Evolutionary conservation across 306 rosid species (phyloP).

Genomic region (Styphnolobium japonicum): DNA sequence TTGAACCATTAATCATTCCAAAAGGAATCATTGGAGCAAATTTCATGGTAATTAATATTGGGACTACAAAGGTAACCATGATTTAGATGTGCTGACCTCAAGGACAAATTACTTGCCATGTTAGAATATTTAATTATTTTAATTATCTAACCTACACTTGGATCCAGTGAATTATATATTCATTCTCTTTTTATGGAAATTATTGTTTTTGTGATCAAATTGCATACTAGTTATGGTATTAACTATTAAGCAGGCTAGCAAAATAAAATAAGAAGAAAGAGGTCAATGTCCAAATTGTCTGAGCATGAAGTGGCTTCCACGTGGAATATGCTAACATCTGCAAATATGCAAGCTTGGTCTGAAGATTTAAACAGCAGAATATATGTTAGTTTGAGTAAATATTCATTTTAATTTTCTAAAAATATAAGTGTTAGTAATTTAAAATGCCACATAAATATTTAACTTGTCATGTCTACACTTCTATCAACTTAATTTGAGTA

Average conservation of each 20-base stretch:
- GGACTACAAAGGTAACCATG: not conserved
- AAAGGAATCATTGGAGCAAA: not conserved
- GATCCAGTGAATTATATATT: not conserved
- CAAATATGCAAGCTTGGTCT: constrained; percentile 3
- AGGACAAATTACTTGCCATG: not conserved
- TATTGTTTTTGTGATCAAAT: not conserved
- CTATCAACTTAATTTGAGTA: too few species aligned
- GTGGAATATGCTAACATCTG: constrained; percentile 22
- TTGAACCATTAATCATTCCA: not conserved
- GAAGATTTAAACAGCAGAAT: not conserved
- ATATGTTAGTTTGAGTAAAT: too few species aligned
- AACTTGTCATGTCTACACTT: too few species aligned
- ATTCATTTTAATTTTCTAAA: too few species aligned
- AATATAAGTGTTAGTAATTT: too few species aligned
- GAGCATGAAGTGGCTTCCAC: constrained; percentile 26
- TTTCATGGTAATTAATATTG: not conserved
- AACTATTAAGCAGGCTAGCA: not conserved
- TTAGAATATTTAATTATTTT: not conserved
- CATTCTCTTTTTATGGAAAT: not conserved
- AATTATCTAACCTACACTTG: not conserved
- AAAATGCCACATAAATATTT: too few species aligned
- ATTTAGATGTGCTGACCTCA: not conserved
- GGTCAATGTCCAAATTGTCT: constrained; percentile 12
- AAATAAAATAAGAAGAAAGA: not conserved
- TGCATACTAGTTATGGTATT: constrained; percentile 11